Conservation (phyloP, 2,329 filamentous ascomycete species). For the Periconia digitata region DNA sequence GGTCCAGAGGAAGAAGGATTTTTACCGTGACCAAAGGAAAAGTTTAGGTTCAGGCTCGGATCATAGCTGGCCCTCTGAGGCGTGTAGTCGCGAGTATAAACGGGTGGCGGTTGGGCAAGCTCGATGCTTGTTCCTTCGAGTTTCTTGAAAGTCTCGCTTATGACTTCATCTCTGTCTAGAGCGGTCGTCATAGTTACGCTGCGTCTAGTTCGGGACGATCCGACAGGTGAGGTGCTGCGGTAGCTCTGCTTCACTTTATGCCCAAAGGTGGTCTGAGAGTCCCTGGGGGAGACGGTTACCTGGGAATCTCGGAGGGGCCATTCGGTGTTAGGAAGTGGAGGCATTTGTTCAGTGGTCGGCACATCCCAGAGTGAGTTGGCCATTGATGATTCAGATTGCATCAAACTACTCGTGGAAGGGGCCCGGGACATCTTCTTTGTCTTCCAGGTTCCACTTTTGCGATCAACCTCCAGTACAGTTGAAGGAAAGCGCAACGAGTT, state of each 20-base stretch:
- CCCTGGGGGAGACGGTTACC: slow-evolving; percentile 11
- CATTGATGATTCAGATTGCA: slow-evolving; percentile 12
- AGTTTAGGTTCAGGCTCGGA: not conserved
- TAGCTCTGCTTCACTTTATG: not conserved
- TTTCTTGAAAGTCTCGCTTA: not conserved
- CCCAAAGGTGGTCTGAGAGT: slow-evolving; percentile 5
- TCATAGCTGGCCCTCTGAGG: not conserved
- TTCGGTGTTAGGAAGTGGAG: slow-evolving; percentile 31
- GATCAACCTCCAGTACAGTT: slow-evolving; percentile 34
- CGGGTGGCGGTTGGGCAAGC: not conserved
- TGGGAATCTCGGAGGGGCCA: slow-evolving; percentile 28
- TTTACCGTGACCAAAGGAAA: not conserved
- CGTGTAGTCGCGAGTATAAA: not conserved
- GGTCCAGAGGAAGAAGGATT: not conserved
- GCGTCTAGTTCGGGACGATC: not conserved
- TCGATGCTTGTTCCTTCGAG: not conserved
- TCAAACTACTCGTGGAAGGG: slow-evolving; percentile 15
- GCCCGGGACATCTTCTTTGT: slow-evolving; percentile 27
- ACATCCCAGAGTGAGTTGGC: slow-evolving; percentile 18
- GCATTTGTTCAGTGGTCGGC: slow-evolving; percentile 18
- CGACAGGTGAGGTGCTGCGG: slow-evolving; percentile 1
- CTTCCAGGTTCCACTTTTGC: slow-evolving; percentile 35
- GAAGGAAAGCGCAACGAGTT: slow-evolving; percentile 36
- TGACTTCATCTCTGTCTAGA: not conserved
- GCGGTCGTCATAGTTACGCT: not conserved